Evolutionary conservation across 352 stramenopile genomes (phyloP).

Genomic region (Globisporangium irregulare): DNA sequence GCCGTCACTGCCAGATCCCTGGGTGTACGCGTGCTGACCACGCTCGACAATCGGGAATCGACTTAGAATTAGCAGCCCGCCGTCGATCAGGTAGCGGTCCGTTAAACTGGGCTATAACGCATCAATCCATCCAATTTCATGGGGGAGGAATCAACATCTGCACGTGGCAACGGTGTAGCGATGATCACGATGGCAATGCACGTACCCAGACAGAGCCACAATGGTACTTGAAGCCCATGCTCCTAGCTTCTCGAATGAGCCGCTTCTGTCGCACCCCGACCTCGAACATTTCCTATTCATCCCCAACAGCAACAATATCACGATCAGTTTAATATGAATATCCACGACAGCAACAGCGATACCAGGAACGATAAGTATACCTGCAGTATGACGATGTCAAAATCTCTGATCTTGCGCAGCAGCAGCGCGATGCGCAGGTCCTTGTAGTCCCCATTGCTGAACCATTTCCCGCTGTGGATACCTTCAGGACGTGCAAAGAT

Average conservation of each 20-base stretch:
- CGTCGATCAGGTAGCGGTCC: slow-evolving; percentile 62
- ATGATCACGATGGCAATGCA: background rate
- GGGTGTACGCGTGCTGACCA: slow-evolving; percentile 52
- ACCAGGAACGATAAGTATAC: slow-evolving; percentile 16
- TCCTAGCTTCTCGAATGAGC: slow-evolving; percentile 50
- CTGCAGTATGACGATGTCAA: slow-evolving; percentile 73
- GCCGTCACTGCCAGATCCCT: slow-evolving; percentile 61
- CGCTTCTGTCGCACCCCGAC: slow-evolving; percentile 47
- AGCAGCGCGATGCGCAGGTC: slow-evolving; percentile 64
- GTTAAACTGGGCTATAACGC: slow-evolving; percentile 32
- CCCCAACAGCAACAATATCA: background rate
- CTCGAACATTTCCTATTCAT: slow-evolving; percentile 75
- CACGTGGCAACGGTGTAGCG: background rate
- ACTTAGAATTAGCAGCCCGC: slow-evolving; percentile 77
- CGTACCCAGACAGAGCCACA: slow-evolving; percentile 64
- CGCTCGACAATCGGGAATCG: slow-evolving; percentile 77
- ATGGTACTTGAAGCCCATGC: slow-evolving; percentile 71
- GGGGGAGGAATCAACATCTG: background rate
- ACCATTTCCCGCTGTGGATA: slow-evolving; percentile 76
- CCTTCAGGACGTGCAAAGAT: slow-evolving; percentile 74
- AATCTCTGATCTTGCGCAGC: slow-evolving; percentile 66
- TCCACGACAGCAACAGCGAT: background rate
- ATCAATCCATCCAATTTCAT: background rate
- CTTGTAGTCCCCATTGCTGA: slow-evolving; percentile 69
- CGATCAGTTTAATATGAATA: background rate